Evolutionary conservation across 2,329 filamentous ascomycete species (phyloP), one percentile per base, ranked within the genome.

Genomic region (Trichoderma brevicompactum): DNA sequence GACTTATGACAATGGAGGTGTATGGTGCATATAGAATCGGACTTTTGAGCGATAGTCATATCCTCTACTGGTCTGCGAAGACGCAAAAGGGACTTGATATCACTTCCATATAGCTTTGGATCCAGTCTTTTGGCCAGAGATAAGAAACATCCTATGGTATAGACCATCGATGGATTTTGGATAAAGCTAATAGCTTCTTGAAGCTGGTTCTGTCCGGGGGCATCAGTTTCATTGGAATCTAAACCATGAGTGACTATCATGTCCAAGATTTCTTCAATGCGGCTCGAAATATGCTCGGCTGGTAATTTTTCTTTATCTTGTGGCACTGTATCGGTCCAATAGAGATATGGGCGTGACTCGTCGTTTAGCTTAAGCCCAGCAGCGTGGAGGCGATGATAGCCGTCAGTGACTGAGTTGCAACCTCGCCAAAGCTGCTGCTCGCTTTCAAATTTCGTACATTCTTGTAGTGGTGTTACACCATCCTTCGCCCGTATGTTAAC

Each of bases 241-340:
- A 63, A 65, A 3, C 67, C 66, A 38, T 66, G 32, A n/a, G 66
- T 12, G 38, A 70, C 50, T 1, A 73, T 49, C 67, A 72, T 63
- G 3, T 70, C 65, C 10, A 72, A 17, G 23, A 73, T 72, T 32
- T 72, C 70, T 2, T 68, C 69, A 52, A 52, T 13, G 48, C 48
- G 48, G 2, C 28, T 52, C 6, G 48, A 52, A 36, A 6, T 52
- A 52, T 36, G 48, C 23, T 52, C 48, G 1, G 48, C 3, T 7
- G 48, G 28, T 28, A 71, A 61, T 15, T 67, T 53, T 15, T 36
- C 19, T 13, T 13, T 12, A 4, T 53, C n/a, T 9, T 8, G 34
- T 38, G 3, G 9, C 9, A 2, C 0, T 23, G 3, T n/a, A 23
- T 15, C 1, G 15, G 17, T 7, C 38, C 1, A 9, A 34, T 41